Percentiles rank a stretch among this genome's conserved stretches.
Evolutionary conservation across 2,329 filamentous ascomycete species (phyloP).

Genomic region (Hymenoscyphus scutula): DNA sequence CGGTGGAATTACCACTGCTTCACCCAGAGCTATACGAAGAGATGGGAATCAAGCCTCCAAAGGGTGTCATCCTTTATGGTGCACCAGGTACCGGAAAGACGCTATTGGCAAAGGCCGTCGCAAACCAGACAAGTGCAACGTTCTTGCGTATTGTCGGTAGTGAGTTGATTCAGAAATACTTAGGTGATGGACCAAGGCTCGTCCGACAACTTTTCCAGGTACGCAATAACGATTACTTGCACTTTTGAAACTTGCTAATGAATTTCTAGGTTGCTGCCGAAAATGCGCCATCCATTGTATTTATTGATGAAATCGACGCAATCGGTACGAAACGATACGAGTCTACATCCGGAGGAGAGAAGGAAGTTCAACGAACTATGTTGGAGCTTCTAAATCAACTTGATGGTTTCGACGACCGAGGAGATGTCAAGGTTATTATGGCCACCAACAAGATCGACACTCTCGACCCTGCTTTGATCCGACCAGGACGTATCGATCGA

Average conservation of each 20-base stretch:
- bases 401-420: slow-evolving; percentile 96
- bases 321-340: slow-evolving; percentile 99
- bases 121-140: slow-evolving; percentile 97
- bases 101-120: slow-evolving; percentile 91
- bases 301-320: slow-evolving; percentile 98
- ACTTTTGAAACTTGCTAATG: slow-evolving; percentile 17
- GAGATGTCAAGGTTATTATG: slow-evolving; percentile 99
- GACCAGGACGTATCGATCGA: slow-evolving; percentile 94
- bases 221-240: slow-evolving; percentile 30
- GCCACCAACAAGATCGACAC: slow-evolving; percentile 99
- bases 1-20: slow-evolving; percentile 89
- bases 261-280: slow-evolving; percentile 76
- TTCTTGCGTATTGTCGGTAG: slow-evolving; percentile 97
- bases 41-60: slow-evolving; percentile 99
- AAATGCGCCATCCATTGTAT: slow-evolving; percentile 94
- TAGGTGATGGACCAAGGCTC: slow-evolving; percentile 90
- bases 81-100: slow-evolving; percentile 97
- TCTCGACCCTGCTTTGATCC: slow-evolving; percentile 90
- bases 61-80: slow-evolving; percentile 98
- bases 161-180: slow-evolving; percentile 97
- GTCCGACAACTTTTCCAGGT: slow-evolving; percentile 94
- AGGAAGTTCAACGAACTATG: slow-evolving; percentile 98
- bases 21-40: slow-evolving; percentile 98
- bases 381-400: slow-evolving; percentile 96
- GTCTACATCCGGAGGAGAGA: slow-evolving; percentile 92